These are phyloP conservation scores for Pythium brassicae DNA, from an alignment of 352 stramenopile genomes.

Conservation along the genomic window DNA sequence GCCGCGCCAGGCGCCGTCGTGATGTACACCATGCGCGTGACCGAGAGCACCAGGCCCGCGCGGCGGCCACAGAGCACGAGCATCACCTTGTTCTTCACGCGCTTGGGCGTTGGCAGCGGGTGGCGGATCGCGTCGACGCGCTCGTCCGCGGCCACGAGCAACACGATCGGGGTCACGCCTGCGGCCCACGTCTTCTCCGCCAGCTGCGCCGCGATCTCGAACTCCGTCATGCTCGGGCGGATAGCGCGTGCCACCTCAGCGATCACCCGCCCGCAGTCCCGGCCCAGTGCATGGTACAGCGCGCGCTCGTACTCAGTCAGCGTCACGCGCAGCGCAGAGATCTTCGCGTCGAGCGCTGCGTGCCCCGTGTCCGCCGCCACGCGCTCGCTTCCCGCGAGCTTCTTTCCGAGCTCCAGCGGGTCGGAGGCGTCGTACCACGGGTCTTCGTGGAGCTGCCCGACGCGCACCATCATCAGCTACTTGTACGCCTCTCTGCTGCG, in stretches of 20 bases:
- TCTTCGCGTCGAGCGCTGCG: conserved; percentile 20
- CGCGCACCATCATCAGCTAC: too few relatives aligned
- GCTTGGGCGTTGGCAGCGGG: conserved; percentile 63
- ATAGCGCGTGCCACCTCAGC: conserved; percentile 38
- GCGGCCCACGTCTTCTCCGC: conserved; percentile 27
- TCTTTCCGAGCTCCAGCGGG: conserved; percentile 21
- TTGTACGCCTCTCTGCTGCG: too few relatives aligned
- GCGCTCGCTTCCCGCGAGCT: conserved; percentile 35
- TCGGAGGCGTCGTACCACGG: conserved; percentile 48
- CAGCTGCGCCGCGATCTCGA: conserved; percentile 44
- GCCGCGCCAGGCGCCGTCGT: conserved; percentile 26
- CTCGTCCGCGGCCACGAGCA: conserved; percentile 63
- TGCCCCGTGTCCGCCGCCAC: conserved; percentile 29
- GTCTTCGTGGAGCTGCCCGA: conserved; percentile 44
- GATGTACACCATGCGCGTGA: conserved; percentile 66
- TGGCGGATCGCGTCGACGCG: conserved; percentile 62
- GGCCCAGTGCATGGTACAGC: conserved; percentile 44
- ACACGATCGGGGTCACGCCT: conserved; percentile 53
- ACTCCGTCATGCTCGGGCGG: conserved; percentile 45
- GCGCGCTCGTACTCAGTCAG: conserved; percentile 57
- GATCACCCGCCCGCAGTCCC: conserved; percentile 65
- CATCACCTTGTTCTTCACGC: conserved; percentile 70
- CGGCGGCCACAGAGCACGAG: conserved; percentile 69
- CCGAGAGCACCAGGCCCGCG: conserved; percentile 54
- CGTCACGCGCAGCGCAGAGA: conserved; percentile 32